Evolutionary conservation across 2,329 filamentous ascomycete genomes (phyloP).

Genomic region (Pseudogymnoascus sp.): DNA sequence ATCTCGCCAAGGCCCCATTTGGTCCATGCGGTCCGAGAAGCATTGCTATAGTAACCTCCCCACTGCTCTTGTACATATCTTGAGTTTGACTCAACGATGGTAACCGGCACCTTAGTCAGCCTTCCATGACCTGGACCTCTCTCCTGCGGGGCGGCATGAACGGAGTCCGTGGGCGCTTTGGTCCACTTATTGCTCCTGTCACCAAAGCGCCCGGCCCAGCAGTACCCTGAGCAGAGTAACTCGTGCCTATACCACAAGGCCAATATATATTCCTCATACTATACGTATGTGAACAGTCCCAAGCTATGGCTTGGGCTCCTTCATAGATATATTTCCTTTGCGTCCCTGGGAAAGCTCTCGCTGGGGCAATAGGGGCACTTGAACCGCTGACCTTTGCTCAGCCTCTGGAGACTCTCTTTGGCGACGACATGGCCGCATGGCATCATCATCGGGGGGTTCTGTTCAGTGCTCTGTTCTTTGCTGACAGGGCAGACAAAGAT

Average conservation of each 20-base stretch:
- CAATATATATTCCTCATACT: neutral
- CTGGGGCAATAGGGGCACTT: conserved; percentile 95
- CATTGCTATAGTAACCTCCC: conserved; percentile 1
- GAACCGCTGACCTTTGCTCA: conserved; percentile 73
- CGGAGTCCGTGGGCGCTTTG: neutral
- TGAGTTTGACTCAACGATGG: neutral
- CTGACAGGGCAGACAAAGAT: conserved; percentile 98
- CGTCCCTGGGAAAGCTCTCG: conserved; percentile 72
- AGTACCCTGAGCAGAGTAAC: neutral
- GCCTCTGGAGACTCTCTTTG: conserved; percentile 68
- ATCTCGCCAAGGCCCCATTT: neutral
- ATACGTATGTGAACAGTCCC: neutral
- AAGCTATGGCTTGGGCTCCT: neutral
- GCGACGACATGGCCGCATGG: conserved; percentile 93
- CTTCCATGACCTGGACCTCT: neutral
- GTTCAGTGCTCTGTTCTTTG: conserved; percentile 90
- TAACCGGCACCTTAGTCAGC: conserved; percentile 7
- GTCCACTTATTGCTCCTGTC: conserved; percentile 1
- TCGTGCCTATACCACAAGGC: neutral
- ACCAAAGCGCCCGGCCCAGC: neutral
- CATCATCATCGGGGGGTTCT: conserved; percentile 94
- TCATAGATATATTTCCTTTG: conserved; percentile 32
- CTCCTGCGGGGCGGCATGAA: neutral
- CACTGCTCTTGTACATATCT: neutral
- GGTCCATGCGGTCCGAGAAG: conserved; percentile 1